Evolutionary conservation across 2,329 filamentous ascomycete species (phyloP).

Genomic region (Chalaropsis thielavioides): DNA sequence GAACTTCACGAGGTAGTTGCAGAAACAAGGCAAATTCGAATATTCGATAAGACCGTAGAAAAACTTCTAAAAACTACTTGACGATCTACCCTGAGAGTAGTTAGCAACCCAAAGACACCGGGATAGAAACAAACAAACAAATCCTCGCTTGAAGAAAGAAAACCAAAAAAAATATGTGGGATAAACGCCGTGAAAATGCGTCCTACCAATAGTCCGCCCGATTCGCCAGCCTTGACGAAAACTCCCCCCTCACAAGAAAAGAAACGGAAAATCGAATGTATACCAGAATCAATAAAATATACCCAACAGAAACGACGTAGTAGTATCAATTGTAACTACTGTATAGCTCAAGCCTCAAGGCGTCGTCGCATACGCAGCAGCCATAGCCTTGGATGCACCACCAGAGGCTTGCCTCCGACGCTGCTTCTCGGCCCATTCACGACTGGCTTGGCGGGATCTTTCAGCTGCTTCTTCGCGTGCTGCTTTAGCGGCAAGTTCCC

Average conservation of each 20-base stretch:
- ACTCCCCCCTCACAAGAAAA: not conserved
- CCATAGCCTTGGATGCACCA: not conserved
- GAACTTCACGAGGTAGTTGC: not conserved
- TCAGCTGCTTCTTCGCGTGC: slow-evolving; percentile 48
- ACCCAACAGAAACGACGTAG: not conserved
- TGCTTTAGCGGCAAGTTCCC: slow-evolving; percentile 38
- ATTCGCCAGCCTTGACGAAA: not conserved
- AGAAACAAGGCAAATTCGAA: not conserved
- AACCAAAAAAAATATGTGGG: not conserved
- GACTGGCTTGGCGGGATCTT: slow-evolving; percentile 41
- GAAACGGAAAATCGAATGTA: not conserved
- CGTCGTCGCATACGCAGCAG: not conserved
- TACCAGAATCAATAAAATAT: not conserved
- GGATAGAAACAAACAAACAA: not conserved
- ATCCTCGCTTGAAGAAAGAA: not conserved
- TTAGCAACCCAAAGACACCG: not conserved
- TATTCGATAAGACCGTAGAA: not conserved
- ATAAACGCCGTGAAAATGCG: not conserved
- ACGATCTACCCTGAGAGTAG: not conserved
- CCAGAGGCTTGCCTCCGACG: slow-evolving; percentile 27
- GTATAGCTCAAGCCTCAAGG: not conserved
- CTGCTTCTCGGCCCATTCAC: slow-evolving; percentile 49
- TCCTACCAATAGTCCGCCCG: not conserved
- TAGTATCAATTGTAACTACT: not conserved
- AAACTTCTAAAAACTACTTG: slow-evolving; percentile 1